Percentiles rank a stretch among this genome's conserved stretches.
Conservation (phyloP, 306 rosid species). For the Castanea crenata region DNA sequence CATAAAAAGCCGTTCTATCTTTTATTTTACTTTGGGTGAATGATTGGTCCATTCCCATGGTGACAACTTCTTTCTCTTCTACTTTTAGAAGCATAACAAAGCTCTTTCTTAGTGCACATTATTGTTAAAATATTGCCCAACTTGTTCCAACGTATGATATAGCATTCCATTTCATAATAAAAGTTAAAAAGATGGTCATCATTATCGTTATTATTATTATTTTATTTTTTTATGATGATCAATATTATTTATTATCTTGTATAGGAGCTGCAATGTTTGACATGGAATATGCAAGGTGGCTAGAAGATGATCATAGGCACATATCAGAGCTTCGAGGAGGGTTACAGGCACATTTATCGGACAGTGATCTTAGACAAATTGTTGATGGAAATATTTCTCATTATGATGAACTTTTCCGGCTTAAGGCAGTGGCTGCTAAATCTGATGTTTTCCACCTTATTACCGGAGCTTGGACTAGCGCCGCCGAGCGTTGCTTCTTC, state of each 20-base stretch:
- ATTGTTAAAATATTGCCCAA: not conserved
- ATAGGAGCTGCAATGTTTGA: constrained; percentile 92
- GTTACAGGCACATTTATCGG: constrained; percentile 58
- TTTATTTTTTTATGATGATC: not conserved
- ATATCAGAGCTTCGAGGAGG: constrained; percentile 66
- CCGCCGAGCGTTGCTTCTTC: constrained; percentile 88
- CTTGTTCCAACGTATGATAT: not conserved
- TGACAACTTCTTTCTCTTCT: constrained; percentile 2
- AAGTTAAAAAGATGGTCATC: not conserved
- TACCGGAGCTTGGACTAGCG: constrained; percentile 83
- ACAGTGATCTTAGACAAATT: constrained; percentile 52
- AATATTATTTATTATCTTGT: not conserved
- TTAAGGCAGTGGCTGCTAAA: constrained; percentile 69
- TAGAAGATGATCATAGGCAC: constrained; percentile 82
- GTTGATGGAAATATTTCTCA: constrained; percentile 70
- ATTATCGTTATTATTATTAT: not conserved
- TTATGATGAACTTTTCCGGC: constrained; percentile 71
- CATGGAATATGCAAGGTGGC: constrained; percentile 90
- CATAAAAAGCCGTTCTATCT: constrained; percentile 17
- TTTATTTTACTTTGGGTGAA: constrained; percentile 24
- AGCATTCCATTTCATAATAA: not conserved
- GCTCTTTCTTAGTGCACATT: not conserved
- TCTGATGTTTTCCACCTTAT: constrained; percentile 88
- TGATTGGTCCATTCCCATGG: constrained; percentile 19
- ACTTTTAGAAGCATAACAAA: constrained; percentile 4